Conservation (phyloP, 306 rosid genomes). For the Purshia tridentata region DNA sequence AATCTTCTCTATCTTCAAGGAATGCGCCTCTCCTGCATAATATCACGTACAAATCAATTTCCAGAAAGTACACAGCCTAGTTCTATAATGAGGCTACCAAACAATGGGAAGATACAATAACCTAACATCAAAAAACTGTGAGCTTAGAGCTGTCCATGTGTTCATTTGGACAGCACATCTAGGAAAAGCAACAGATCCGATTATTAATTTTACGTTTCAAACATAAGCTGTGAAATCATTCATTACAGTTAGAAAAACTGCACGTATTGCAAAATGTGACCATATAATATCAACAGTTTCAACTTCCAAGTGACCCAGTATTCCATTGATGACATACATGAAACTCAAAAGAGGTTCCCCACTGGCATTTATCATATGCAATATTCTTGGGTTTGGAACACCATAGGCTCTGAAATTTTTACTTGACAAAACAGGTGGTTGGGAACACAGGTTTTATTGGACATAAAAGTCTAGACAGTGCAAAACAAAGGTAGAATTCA, state of each 20-base stretch:
- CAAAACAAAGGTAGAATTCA: neutral
- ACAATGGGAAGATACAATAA: neutral
- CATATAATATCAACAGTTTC: neutral
- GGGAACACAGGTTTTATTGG: neutral
- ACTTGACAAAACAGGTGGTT: neutral
- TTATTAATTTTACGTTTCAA: neutral
- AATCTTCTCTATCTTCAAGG: slow-evolving; percentile 90
- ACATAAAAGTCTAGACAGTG: neutral
- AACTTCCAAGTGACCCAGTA: neutral
- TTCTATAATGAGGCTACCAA: neutral
- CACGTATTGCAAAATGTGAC: neutral
- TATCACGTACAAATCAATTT: neutral
- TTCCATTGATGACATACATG: neutral
- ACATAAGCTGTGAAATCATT: neutral
- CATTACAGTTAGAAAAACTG: neutral
- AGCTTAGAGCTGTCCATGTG: neutral
- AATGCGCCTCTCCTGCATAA: slow-evolving; percentile 91
- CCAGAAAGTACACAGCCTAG: neutral
- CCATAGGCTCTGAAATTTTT: neutral
- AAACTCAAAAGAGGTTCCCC: neutral
- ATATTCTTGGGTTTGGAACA: neutral
- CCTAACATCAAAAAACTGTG: neutral
- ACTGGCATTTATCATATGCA: neutral
- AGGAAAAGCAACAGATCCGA: neutral
- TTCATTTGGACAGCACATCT: neutral